Evolutionary conservation across 768 basidiomycete genomes (phyloP).

Genomic region (Cyclocybe aegerita): DNA sequence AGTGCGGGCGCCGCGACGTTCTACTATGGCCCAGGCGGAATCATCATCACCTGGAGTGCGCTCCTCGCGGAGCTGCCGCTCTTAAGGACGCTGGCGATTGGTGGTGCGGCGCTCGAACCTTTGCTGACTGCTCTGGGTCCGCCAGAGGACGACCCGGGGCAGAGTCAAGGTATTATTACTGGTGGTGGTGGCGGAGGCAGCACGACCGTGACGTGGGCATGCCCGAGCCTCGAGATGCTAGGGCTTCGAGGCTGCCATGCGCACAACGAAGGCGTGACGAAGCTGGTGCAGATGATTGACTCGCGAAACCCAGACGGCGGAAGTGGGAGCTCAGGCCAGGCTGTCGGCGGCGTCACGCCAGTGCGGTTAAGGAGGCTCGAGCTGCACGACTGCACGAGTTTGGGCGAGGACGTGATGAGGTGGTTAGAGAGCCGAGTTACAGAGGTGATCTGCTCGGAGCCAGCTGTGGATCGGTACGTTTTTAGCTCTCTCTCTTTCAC

Average conservation of each 20-base stretch:
- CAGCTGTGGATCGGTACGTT: slow-evolving; percentile 46
- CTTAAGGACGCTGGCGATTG: slow-evolving; percentile 60
- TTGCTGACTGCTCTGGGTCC: slow-evolving; percentile 55
- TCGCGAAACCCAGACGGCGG: slow-evolving; percentile 60
- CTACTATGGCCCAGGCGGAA: slow-evolving; percentile 59
- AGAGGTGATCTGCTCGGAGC: slow-evolving; percentile 62
- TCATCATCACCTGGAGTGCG: slow-evolving; percentile 63
- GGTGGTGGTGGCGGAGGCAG: no score
- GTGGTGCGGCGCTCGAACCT: slow-evolving; percentile 65
- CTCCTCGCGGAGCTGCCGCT: slow-evolving; percentile 58
- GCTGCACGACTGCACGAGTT: slow-evolving; percentile 61
- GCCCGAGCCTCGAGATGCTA: slow-evolving; percentile 60
- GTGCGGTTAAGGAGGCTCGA: slow-evolving; percentile 57
- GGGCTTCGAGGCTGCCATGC: slow-evolving; percentile 65
- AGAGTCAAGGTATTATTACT: slow-evolving; percentile 2
- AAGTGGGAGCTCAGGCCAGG: slow-evolving; percentile 16
- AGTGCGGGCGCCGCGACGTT: slow-evolving; percentile 34
- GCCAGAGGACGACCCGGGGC: slow-evolving; percentile 55
- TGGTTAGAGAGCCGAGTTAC: slow-evolving; percentile 66
- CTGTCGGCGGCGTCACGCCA: slow-evolving; percentile 47
- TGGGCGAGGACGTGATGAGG: slow-evolving; percentile 67
- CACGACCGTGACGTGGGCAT: slow-evolving; percentile 48
- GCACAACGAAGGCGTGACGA: slow-evolving; percentile 62
- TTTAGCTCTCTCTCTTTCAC: not conserved
- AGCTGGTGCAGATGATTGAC: slow-evolving; percentile 72